phyloP scores from a whole-genome alignment of 2,329 filamentous ascomycete genomes.

The Colletotrichum navitas region DNA sequence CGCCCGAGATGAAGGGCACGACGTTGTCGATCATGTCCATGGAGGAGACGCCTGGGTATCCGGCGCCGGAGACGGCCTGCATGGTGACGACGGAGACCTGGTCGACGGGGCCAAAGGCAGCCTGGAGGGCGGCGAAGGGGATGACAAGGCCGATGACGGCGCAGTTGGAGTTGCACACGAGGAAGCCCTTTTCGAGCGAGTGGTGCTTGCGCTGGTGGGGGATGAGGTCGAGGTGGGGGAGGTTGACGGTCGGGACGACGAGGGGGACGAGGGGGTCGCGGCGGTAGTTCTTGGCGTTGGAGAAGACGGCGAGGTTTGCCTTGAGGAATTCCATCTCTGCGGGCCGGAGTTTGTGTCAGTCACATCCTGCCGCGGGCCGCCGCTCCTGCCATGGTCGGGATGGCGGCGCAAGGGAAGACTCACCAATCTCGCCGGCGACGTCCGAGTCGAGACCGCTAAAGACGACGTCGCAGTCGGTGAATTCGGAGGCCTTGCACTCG shows the following conservation, averaged over 20 bases:
- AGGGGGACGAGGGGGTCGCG: conserved; percentile 90
- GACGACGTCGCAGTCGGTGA: conserved; percentile 90
- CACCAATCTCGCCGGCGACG: conserved; percentile 92
- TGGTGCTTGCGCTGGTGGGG: conserved; percentile 85
- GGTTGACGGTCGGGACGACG: conserved; percentile 95
- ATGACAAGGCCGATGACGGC: conserved; percentile 97
- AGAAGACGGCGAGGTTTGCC: conserved; percentile 91
- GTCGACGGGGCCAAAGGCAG: conserved; percentile 86
- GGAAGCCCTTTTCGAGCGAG: conserved; percentile 83
- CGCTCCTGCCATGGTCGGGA: background rate
- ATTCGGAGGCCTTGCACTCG: conserved; percentile 85
- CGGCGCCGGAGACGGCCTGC: conserved; percentile 94
- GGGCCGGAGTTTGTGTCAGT: conserved; percentile 33
- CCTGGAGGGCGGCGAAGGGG: conserved; percentile 90
- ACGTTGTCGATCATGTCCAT: conserved; percentile 99
- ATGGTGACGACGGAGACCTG: conserved; percentile 85
- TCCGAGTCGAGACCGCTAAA: conserved; percentile 95
- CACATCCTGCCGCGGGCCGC: background rate
- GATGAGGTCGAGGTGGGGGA: conserved; percentile 87
- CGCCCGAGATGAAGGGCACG: conserved; percentile 91
- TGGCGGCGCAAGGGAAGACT: conserved; percentile 45
- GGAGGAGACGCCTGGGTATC: conserved; percentile 88
- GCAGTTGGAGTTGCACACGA: conserved; percentile 98
- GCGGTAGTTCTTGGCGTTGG: conserved; percentile 98
- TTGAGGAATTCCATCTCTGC: conserved; percentile 91